Conservation (phyloP, 2,329 filamentous ascomycete species). For the Biscogniauxia mediterranea region DNA sequence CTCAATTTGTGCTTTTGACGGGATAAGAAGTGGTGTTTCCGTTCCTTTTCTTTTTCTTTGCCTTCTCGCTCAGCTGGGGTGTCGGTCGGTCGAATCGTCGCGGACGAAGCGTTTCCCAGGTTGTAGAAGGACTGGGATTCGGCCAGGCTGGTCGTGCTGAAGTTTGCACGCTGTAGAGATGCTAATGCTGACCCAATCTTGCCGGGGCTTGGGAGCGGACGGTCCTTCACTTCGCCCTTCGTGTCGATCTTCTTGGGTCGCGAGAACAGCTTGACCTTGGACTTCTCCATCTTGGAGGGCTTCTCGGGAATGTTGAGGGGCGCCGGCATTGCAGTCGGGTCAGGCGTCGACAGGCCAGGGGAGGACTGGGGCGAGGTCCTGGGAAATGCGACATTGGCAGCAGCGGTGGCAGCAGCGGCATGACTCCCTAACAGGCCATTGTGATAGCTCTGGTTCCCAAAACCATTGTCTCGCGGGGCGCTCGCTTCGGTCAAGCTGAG, state of each 20-base stretch:
- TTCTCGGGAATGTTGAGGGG: conserved; percentile 52
- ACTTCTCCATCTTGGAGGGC: conserved; percentile 62
- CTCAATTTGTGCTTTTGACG: conserved; percentile 76
- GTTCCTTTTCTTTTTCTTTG: conserved; percentile 67
- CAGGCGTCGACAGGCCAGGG: conserved; percentile 40
- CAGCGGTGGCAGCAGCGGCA: conserved; percentile 65
- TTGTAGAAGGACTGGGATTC: conserved; percentile 71
- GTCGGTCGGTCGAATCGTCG: conserved; percentile 68
- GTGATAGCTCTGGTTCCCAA: conserved; percentile 53
- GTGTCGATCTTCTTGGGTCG: conserved; percentile 73
- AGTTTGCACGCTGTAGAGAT: conserved; percentile 63
- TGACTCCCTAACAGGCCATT: conserved; percentile 61
- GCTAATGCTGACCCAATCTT: conserved; percentile 67
- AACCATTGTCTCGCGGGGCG: conserved; percentile 55
- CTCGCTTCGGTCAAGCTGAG: conserved; percentile 65
- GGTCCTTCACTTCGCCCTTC: conserved; percentile 65
- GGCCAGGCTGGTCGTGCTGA: conserved; percentile 68
- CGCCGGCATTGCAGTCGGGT: conserved; percentile 30
- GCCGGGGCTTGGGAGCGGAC: conserved; percentile 69
- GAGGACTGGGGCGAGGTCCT: conserved; percentile 55
- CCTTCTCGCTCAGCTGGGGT: conserved; percentile 44
- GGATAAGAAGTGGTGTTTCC: conserved; percentile 77
- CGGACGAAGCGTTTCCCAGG: conserved; percentile 72
- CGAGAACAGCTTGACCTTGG: conserved; percentile 80
- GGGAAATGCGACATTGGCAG: conserved; percentile 72